Conservation (phyloP, 2,329 filamentous ascomycete genomes). For the Colletotrichum sp. region DNA sequence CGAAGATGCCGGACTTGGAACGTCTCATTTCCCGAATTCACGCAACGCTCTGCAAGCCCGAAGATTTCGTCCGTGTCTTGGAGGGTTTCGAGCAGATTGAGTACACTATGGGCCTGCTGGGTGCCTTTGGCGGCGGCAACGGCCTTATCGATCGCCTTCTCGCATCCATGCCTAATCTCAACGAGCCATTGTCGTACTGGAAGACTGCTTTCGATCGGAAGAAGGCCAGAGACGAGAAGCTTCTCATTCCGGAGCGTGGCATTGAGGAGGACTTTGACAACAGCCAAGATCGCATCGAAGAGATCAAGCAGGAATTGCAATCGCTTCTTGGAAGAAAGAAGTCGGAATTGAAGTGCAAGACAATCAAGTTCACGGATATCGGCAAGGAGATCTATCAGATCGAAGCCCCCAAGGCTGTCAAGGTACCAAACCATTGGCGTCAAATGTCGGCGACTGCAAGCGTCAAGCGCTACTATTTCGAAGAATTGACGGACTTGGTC, state of each 20-base stretch:
- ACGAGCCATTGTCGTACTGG: slow-evolving; percentile 79
- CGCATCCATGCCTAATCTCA: slow-evolving; percentile 82
- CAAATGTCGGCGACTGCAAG: slow-evolving; percentile 94
- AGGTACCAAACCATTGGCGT: slow-evolving; percentile 87
- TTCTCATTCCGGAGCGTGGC: slow-evolving; percentile 83
- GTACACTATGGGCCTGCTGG: slow-evolving; percentile 84
- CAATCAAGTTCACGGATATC: slow-evolving; percentile 78
- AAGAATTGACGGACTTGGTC: slow-evolving; percentile 80
- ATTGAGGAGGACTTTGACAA: slow-evolving; percentile 92
- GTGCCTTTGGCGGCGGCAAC: slow-evolving; percentile 74
- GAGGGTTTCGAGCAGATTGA: slow-evolving; percentile 99
- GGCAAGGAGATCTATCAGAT: slow-evolving; percentile 98
- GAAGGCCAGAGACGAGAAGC: slow-evolving; percentile 77
- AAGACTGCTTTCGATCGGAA: slow-evolving; percentile 87
- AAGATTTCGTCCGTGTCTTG: slow-evolving; percentile 91
- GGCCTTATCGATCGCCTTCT: slow-evolving; percentile 87
- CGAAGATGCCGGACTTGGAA: slow-evolving; percentile 92
- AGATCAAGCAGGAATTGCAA: slow-evolving; percentile 75
- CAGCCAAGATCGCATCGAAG: slow-evolving; percentile 77
- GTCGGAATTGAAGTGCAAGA: slow-evolving; percentile 73
- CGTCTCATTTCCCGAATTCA: slow-evolving; percentile 93
- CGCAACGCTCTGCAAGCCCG: slow-evolving; percentile 84
- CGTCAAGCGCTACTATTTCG: slow-evolving; percentile 93
- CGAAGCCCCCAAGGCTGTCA: slow-evolving; percentile 83
- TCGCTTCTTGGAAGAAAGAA: slow-evolving; percentile 73